A percentile compares a stretch with the other conserved stretches of the same genome.
phyloP scores from a whole-genome alignment of 2,329 filamentous ascomycete species.

The Trichophyton rubrum region DNA sequence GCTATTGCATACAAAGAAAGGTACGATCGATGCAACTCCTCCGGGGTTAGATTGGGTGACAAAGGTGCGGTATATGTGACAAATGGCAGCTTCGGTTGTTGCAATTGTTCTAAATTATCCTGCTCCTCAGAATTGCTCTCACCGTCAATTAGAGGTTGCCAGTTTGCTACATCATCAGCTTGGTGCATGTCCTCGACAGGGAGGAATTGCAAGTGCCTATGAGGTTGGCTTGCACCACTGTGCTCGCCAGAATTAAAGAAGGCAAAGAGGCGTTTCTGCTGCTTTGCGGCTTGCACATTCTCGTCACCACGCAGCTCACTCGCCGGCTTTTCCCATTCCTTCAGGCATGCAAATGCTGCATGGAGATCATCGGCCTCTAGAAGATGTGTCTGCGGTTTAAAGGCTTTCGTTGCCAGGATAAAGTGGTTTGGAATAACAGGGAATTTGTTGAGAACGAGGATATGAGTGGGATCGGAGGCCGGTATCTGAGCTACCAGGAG shows the following conservation, averaged over 20 bases:
- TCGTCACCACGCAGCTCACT: neutral
- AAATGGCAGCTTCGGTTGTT: conserved; percentile 35
- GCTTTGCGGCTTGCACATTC: neutral
- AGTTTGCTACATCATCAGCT: conserved; percentile 19
- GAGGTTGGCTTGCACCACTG: conserved; percentile 38
- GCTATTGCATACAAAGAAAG: conserved; percentile 29
- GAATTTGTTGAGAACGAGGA: conserved; percentile 37
- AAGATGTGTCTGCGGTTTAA: conserved; percentile 33
- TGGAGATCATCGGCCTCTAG: conserved; percentile 33
- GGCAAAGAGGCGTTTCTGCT: conserved; percentile 28
- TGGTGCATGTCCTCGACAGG: conserved; percentile 33
- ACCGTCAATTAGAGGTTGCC: conserved; percentile 39
- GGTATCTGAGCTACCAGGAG: conserved; percentile 33
- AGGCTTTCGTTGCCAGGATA: conserved; percentile 36
- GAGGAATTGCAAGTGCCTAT: conserved; percentile 38
- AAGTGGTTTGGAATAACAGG: conserved; percentile 39
- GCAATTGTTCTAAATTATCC: conserved; percentile 9
- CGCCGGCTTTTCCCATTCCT: conserved; percentile 24
- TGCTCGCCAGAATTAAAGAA: conserved; percentile 40
- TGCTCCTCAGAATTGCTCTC: neutral
- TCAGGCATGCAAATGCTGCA: conserved; percentile 31
- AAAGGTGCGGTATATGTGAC: conserved; percentile 36
- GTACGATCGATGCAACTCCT: conserved; percentile 28
- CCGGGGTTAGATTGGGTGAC: conserved; percentile 28
- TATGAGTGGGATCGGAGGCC: conserved; percentile 23